Evolutionary conservation across 306 rosid species (phyloP).

Genomic region (Delonix regia): DNA sequence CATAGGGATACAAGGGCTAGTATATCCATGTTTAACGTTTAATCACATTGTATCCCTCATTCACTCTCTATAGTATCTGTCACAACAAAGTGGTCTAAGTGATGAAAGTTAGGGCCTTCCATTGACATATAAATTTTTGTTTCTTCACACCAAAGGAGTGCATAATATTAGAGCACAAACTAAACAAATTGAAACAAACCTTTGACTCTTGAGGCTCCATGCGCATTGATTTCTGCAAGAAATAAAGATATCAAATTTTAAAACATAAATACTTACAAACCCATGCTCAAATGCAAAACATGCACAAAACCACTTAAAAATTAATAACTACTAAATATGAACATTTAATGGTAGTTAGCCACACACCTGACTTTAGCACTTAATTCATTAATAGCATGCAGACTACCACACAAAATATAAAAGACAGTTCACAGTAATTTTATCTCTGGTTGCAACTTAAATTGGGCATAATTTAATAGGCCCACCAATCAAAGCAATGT

Average conservation of each 20-base stretch:
- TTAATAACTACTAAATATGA: not conserved
- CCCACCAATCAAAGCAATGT: not conserved
- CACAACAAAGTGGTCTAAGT: constrained; percentile 6
- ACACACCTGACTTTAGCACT: constrained; percentile 5
- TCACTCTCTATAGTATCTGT: not conserved
- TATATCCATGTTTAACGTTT: not conserved
- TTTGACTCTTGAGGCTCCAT: constrained; percentile 78
- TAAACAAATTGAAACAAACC: constrained; percentile 53
- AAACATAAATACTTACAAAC: constrained; percentile 6
- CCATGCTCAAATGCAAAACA: constrained; percentile 10
- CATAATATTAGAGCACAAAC: constrained; percentile 10
- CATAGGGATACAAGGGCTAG: constrained; percentile 2
- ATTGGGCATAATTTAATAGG: not conserved
- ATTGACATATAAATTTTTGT: constrained; percentile 1
- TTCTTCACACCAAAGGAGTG: not conserved
- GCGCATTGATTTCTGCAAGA: constrained; percentile 81
- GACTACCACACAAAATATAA: not conserved
- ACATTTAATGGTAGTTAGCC: not conserved
- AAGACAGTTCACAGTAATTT: not conserved
- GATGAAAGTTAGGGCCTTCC: constrained; percentile 22
- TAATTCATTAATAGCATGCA: not conserved
- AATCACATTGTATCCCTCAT: not conserved
- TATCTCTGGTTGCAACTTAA: not conserved
- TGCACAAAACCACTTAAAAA: constrained; percentile 6
- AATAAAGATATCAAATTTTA: constrained; percentile 28